phyloP scores from a whole-genome alignment of 2,329 filamentous ascomycete genomes.

The Diaporthe sp. region DNA sequence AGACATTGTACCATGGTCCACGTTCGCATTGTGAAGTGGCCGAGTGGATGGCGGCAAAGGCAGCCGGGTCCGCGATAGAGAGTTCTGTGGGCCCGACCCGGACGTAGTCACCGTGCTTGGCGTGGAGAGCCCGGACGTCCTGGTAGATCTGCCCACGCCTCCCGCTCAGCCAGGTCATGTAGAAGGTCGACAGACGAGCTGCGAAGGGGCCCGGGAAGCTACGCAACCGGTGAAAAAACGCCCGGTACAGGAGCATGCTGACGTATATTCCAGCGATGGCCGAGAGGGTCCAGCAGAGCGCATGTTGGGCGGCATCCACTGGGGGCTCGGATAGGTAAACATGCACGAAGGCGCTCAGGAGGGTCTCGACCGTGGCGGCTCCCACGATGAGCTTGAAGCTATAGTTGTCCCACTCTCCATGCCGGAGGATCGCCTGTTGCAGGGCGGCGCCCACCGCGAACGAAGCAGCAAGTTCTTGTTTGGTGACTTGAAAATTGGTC shows the following conservation, averaged over 20 bases:
- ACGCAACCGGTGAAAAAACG: conserved; percentile 41
- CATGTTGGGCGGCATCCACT: conserved; percentile 7
- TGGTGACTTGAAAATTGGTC: background rate
- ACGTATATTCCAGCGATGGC: conserved; percentile 36
- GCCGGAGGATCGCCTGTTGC: conserved; percentile 24
- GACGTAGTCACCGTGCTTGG: conserved; percentile 42
- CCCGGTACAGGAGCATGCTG: conserved; percentile 43
- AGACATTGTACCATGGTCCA: conserved; percentile 50
- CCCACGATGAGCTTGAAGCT: conserved; percentile 33
- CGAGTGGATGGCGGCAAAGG: conserved; percentile 47
- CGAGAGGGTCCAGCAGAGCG: conserved; percentile 3
- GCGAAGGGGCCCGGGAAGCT: conserved; percentile 16
- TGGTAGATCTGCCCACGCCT: conserved; percentile 43
- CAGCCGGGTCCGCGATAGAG: conserved; percentile 47
- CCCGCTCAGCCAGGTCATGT: conserved; percentile 40
- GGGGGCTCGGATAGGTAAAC: conserved; percentile 10
- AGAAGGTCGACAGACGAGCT: conserved; percentile 41
- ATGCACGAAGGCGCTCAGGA: background rate
- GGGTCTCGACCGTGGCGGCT: background rate
- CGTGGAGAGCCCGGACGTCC: conserved; percentile 42
- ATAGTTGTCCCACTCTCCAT: conserved; percentile 34
- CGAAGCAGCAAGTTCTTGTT: conserved; percentile 18
- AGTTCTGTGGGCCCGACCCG: conserved; percentile 48
- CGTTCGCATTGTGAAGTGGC: conserved; percentile 48
- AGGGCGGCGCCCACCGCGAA: conserved; percentile 26